These are phyloP conservation scores for Sarcodon aspratus DNA, from an alignment of 768 basidiomycete species.

Conservation along the genomic window DNA sequence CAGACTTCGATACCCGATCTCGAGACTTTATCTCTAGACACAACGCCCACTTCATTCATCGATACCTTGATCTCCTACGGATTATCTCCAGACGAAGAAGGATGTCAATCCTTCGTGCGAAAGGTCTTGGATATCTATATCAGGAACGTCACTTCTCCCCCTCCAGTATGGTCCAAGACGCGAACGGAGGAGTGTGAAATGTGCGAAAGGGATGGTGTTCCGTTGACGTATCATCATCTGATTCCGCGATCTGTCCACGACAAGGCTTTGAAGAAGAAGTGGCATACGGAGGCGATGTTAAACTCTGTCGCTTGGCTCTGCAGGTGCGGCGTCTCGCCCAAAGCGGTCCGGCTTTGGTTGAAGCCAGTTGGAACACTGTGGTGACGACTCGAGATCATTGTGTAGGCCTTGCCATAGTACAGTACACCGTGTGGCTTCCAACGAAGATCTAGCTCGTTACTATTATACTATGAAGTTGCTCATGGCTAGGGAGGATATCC, in stretches of 20 bases:
- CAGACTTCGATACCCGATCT: constrained; percentile 19
- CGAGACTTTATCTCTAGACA: constrained; percentile 26
- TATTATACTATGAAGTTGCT: constrained; percentile 41
- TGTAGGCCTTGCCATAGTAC: constrained; percentile 38
- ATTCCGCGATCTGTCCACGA: constrained; percentile 42
- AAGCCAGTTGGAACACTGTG: background rate
- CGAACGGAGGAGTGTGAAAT: constrained; percentile 46
- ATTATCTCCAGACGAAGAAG: constrained; percentile 29
- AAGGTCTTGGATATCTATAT: constrained; percentile 30
- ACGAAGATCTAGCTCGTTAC: constrained; percentile 37
- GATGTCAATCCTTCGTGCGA: constrained; percentile 26
- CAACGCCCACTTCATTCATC: constrained; percentile 27
- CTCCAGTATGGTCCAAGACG: constrained; percentile 41
- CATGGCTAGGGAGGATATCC: constrained; percentile 40
- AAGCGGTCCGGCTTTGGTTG: background rate
- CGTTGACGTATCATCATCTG: constrained; percentile 51
- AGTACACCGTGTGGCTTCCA: constrained; percentile 37
- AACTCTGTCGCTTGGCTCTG: constrained; percentile 55
- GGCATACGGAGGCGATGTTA: constrained; percentile 41
- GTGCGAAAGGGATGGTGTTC: constrained; percentile 41
- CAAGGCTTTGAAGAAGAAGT: constrained; percentile 44
- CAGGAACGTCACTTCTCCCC: constrained; percentile 34
- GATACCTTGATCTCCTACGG: constrained; percentile 43
- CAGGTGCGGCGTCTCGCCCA: constrained; percentile 23
- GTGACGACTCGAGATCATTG: no score